Percentiles rank a stretch among this genome's conserved stretches.
Evolutionary conservation across 176 grass and related monocot species (phyloP).

Genomic region (Raddia distichophylla): DNA sequence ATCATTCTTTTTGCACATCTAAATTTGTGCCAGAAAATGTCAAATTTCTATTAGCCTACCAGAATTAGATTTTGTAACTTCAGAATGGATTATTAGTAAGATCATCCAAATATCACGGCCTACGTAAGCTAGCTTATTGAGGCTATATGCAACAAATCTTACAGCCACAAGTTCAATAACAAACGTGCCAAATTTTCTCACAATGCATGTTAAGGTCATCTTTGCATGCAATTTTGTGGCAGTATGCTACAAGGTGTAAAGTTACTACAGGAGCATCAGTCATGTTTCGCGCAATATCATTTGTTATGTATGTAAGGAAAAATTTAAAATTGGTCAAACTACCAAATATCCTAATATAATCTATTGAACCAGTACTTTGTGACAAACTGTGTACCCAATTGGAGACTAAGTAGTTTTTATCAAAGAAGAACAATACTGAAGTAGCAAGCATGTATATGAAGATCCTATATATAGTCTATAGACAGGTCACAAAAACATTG

Average conservation of each 20-base stretch:
- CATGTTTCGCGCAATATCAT: neutral
- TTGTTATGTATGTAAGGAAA: neutral
- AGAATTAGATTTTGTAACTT: neutral
- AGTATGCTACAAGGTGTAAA: neutral
- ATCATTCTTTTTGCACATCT: conserved; percentile 5
- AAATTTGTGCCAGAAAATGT: neutral
- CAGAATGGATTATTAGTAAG: neutral
- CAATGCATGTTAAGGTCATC: neutral
- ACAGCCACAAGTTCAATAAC: neutral
- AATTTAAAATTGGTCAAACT: neutral
- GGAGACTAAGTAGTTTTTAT: neutral
- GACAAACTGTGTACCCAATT: neutral
- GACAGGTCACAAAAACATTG: neutral
- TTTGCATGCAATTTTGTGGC: neutral
- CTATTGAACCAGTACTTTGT: neutral
- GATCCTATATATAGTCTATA: neutral
- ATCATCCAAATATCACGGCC: neutral
- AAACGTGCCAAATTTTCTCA: neutral
- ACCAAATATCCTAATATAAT: neutral
- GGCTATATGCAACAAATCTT: neutral
- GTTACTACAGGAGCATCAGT: neutral
- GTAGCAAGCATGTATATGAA: neutral
- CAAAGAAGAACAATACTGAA: neutral
- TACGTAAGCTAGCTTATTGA: conserved; percentile 22
- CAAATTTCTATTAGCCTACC: neutral